Percentiles rank a stretch among this genome's conserved stretches.
These are phyloP conservation scores for Hericium coralloides DNA, from an alignment of 768 basidiomycete genomes.

Conservation along the genomic window DNA sequence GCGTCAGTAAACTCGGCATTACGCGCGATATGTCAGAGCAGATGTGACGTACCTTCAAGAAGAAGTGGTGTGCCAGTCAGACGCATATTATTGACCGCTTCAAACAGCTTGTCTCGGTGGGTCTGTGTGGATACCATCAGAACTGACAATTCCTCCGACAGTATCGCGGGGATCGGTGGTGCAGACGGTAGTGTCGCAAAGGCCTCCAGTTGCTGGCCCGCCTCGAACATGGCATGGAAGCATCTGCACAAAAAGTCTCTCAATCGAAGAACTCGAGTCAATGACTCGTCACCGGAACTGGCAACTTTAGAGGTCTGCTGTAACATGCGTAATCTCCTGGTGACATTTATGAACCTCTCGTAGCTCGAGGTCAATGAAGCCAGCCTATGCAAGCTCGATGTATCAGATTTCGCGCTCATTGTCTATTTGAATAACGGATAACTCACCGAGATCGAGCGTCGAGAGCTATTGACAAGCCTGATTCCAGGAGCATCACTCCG, in stretches of 20 bases:
- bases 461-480: conserved; percentile 60
- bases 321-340: conserved; percentile 8
- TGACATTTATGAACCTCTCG: conserved; percentile 2
- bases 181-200: background rate
- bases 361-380: background rate
- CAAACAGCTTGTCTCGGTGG: conserved; percentile 17
- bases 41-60: conserved; percentile 25
- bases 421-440: background rate
- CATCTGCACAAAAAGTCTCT: conserved; percentile 25
- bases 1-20: background rate
- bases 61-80: conserved; percentile 25
- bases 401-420: background rate
- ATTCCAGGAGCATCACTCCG: conserved; percentile 71
- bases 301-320: conserved; percentile 14
- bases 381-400: conserved; percentile 1
- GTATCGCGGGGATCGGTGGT: background rate
- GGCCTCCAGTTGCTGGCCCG: background rate
- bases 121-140: background rate
- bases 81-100: conserved; percentile 17
- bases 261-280: conserved; percentile 15
- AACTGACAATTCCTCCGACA: background rate
- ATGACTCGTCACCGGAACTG: conserved; percentile 15
- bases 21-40: background rate
- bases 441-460: conserved; percentile 57
- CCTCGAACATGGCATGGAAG: conserved; percentile 21